A percentile compares a stretch with the other conserved stretches of the same genome.
Evolutionary conservation across 2,329 filamentous ascomycete genomes (phyloP).

Genomic region (Boeremia exigua): DNA sequence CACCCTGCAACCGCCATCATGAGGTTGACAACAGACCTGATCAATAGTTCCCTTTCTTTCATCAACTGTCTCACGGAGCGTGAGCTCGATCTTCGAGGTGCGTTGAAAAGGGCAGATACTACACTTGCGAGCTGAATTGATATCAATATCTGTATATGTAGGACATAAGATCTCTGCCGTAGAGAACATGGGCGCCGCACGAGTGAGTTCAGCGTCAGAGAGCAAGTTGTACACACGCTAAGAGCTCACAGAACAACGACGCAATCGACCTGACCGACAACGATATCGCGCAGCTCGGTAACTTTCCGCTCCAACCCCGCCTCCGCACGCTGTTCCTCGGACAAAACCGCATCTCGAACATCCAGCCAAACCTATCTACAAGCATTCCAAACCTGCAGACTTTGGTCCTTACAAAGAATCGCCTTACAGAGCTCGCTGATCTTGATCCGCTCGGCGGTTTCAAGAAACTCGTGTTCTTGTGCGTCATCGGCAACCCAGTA

Average conservation of each 20-base stretch:
- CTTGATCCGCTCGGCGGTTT: slow-evolving; percentile 79
- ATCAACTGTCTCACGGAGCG: slow-evolving; percentile 98
- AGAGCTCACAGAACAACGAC: slow-evolving; percentile 76
- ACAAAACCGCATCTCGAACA: slow-evolving; percentile 82
- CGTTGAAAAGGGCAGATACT: slow-evolving; percentile 98
- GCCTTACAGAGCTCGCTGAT: slow-evolving; percentile 82
- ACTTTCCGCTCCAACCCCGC: slow-evolving; percentile 90
- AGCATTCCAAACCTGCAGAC: slow-evolving; percentile 83
- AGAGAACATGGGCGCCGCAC: slow-evolving; percentile 95
- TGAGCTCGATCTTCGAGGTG: slow-evolving; percentile 99
- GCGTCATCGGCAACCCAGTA: slow-evolving; percentile 86
- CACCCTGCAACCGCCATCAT: slow-evolving; percentile 59
- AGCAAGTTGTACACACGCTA: neutral
- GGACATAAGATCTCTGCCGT: slow-evolving; percentile 97
- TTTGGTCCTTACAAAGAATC: slow-evolving; percentile 83
- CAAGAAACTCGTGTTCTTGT: slow-evolving; percentile 75
- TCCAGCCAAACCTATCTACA: slow-evolving; percentile 76
- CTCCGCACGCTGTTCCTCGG: slow-evolving; percentile 87
- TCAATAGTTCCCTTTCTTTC: slow-evolving; percentile 94
- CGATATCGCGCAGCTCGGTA: slow-evolving; percentile 85
- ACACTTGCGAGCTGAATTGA: slow-evolving; percentile 88
- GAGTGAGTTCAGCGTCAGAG: slow-evolving; percentile 64
- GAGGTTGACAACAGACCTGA: slow-evolving; percentile 95
- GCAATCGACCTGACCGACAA: slow-evolving; percentile 99
- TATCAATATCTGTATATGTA: slow-evolving; percentile 70